Conservation (phyloP, 2,329 filamentous ascomycete genomes). For the Hymenoscyphus scutula region DNA sequence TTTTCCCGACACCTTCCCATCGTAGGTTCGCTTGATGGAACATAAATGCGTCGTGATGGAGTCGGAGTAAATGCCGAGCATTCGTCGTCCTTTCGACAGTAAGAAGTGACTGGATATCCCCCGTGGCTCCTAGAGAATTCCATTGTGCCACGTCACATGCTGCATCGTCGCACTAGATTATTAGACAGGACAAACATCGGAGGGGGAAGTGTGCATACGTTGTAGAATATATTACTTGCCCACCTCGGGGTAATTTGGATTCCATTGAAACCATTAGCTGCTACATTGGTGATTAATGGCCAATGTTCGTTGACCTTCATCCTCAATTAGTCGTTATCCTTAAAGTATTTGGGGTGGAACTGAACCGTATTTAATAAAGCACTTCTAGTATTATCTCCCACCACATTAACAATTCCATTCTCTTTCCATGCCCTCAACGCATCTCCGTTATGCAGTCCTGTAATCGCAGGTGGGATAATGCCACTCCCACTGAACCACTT, state of each 20-base stretch:
- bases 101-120: slow-evolving; percentile 52
- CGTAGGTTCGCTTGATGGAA: slow-evolving; percentile 62
- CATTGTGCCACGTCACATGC: slow-evolving; percentile 47
- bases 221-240: slow-evolving; percentile 63
- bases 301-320: slow-evolving; percentile 44
- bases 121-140: slow-evolving; percentile 55
- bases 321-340: not conserved
- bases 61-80: slow-evolving; percentile 52
- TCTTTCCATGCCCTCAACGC: slow-evolving; percentile 56
- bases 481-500: slow-evolving; percentile 50
- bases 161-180: slow-evolving; percentile 47
- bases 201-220: slow-evolving; percentile 33
- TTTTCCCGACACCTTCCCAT: slow-evolving; percentile 30
- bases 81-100: slow-evolving; percentile 49
- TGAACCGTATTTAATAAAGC: slow-evolving; percentile 47
- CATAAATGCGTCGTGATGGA: slow-evolving; percentile 37
- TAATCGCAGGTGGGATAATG: slow-evolving; percentile 61
- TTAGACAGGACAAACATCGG: not conserved
- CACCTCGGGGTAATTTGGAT: slow-evolving; percentile 58
- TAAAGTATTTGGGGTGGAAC: not conserved
- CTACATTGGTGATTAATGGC: slow-evolving; percentile 52
- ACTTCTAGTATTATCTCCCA: slow-evolving; percentile 60
- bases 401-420: slow-evolving; percentile 55
- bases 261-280: slow-evolving; percentile 52
- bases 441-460: slow-evolving; percentile 61